Conservation (phyloP, 192 early-diverging fungal species). For the Coemansia sp. region DNA sequence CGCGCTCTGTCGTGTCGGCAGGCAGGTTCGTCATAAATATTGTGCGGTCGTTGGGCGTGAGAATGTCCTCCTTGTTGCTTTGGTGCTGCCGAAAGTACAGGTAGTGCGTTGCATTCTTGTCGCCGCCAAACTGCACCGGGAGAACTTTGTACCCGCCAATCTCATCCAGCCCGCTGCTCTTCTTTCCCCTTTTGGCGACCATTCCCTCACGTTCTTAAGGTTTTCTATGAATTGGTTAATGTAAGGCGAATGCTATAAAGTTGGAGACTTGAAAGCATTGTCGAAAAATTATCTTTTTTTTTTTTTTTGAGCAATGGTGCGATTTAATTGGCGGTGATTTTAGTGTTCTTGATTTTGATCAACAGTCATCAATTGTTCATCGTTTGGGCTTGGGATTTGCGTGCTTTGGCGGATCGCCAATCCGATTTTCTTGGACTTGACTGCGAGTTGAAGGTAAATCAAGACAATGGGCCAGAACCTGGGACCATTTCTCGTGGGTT, state of each 20-base stretch:
- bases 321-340: too few relatives aligned
- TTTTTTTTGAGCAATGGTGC: too few relatives aligned
- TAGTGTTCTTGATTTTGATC: too few relatives aligned
- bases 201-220: constrained; percentile 8
- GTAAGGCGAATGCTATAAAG: too few relatives aligned
- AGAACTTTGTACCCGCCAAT: constrained; percentile 57
- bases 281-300: too few relatives aligned
- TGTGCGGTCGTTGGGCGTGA: constrained; percentile 60
- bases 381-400: too few relatives aligned
- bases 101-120: constrained; percentile 40
- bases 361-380: too few relatives aligned
- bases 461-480: not conserved
- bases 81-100: constrained; percentile 60
- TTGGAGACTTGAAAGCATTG: too few relatives aligned
- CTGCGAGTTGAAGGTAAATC: not conserved
- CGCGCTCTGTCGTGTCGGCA: constrained; percentile 62
- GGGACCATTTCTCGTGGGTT: too few relatives aligned
- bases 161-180: constrained; percentile 38
- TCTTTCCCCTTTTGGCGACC: constrained; percentile 20
- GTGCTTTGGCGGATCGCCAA: not conserved
- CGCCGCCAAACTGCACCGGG: constrained; percentile 46
- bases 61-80: constrained; percentile 36
- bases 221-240: too few relatives aligned
- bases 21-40: constrained; percentile 71
- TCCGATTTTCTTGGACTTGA: constrained; percentile 2